Evolutionary conservation across 805 yeast genomes (phyloP), one percentile per base, ranked within the genome.

Genomic region (Jamesozyma jinghongensis): DNA sequence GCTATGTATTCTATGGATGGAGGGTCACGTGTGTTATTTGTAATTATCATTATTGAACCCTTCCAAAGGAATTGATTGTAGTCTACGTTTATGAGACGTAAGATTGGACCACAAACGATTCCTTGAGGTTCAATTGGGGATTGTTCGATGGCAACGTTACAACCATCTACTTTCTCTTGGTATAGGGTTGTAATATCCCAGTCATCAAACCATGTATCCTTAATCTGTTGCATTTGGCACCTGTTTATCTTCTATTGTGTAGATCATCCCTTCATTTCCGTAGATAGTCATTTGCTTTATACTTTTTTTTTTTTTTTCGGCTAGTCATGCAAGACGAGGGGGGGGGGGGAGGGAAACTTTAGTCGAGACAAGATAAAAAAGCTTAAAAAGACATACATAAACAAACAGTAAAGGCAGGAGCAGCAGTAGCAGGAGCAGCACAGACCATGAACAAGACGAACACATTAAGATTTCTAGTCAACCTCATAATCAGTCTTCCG

Each of bases 41-140:
- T 65, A 2, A 87, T 87, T 20, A 88, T 56, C 59, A 85, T 48
- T 18, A 85, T 66, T 2, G 84, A 66, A 3, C 81, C 96, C 20
- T 87, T 61, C 65, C 86, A 88, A 33, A 73, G 65, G 20, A 35
- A 27, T 3, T 39, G 30, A 3, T 66, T 63, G 12, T 69, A 63
- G 47, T 83, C 86, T 36, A 81, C 74, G 5, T 81, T 87, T 43
- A 77, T 63, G 36, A 81, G 72, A 42, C 92, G 68, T 37, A 88
- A 62, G 25, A 80, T 66, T 0, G 97, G 97, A 2, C 97, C 97
- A 56, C 85, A 79, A 2, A 57, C 53, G 13, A 60, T 68, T 13
- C 63, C 59, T 10, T 19, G 3, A 0, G 40, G 37, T 4, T 32
- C 36, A 19, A 52, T 47, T 3, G 61, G 58, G 3, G 61, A 52